Evolutionary conservation across 2,329 filamentous ascomycete species (phyloP).

Genomic region (Bipolaris cookei): DNA sequence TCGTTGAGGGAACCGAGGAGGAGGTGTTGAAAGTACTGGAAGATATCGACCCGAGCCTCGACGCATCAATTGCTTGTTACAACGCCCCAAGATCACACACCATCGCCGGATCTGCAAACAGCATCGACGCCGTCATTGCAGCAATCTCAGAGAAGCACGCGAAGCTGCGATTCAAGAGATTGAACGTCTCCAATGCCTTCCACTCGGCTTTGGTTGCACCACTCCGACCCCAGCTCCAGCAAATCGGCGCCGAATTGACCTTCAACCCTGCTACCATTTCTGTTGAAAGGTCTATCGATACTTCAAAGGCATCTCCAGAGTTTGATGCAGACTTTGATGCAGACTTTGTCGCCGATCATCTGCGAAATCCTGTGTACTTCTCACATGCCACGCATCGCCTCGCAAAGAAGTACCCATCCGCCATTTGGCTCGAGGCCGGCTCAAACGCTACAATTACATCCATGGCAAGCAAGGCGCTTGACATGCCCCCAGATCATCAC

Average conservation of each 20-base stretch:
- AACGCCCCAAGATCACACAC: conserved; percentile 49
- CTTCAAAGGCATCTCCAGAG: neutral
- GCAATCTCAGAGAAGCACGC: neutral
- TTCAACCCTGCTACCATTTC: conserved; percentile 45
- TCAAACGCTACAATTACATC: conserved; percentile 26
- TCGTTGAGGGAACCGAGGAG: conserved; percentile 7
- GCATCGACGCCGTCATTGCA: conserved; percentile 24
- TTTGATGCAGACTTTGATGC: neutral
- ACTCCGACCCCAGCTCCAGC: conserved; percentile 21
- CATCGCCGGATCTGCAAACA: conserved; percentile 38
- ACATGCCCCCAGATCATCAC: neutral
- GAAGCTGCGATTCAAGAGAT: conserved; percentile 18
- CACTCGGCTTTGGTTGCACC: conserved; percentile 36
- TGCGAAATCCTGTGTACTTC: conserved; percentile 55
- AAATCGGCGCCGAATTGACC: conserved; percentile 30
- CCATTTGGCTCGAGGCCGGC: conserved; percentile 32
- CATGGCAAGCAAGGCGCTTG: conserved; percentile 41
- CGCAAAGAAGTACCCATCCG: conserved; percentile 25
- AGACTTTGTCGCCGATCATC: conserved; percentile 43
- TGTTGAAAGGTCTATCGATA: conserved; percentile 29
- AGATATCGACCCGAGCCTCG: conserved; percentile 3
- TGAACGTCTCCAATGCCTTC: conserved; percentile 31
- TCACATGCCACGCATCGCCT: conserved; percentile 52
- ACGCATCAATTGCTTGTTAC: conserved; percentile 54
- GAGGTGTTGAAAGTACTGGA: conserved; percentile 1